Base-by-base conservation (phyloP, 495 filamentous ascomycete genomes). In the Letharia lupina region DNA sequence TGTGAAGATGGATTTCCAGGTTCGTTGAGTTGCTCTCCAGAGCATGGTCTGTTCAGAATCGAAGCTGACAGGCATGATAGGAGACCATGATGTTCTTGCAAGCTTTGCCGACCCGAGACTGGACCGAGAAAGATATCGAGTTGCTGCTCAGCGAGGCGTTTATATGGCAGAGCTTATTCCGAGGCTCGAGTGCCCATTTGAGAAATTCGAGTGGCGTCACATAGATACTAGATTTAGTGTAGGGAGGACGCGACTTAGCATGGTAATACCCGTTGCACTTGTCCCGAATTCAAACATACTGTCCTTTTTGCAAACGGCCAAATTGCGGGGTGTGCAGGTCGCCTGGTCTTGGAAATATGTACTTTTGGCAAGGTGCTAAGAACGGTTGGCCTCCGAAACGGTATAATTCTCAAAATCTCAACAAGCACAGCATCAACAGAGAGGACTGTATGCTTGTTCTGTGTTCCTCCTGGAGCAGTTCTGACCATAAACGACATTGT, bases 81-180 rank as follows among this genome's bases (percentile, higher is more conserved):
- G 93, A 96, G 74, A 86, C 96, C 64, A 98, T 98, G 94, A 98
- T 98, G 93, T 98, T 98, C 72, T 80, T 98, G 39, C 94, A 98
- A 78, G 89, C 93, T 44, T 77, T 98, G 66, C 94, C 94, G 11
- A 98, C 95, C n/a, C 87, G 87, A 65, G 84, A 87, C 39, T 98
- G 94, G 94, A 96, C 91, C 16, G 95, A 96, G 75, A 96, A 98
- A 77, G 94, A 98, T 68, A 93, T 98, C 68, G 94, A 97, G 75
- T 84, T 98, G 41, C 79, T 98, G 62, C 80, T 98, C 58, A 96
- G 91, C 74, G 94, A 98, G 78, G 92, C 92, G 8, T 97, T 90
- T 72, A 96, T 97, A 68, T 97, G 92, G 92, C 90, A 96, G 77
- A 93, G 88, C 67, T 79, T 97, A 31, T 96, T 96, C 74, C 88